These are phyloP conservation scores for Austroboletus novae-zelandiae DNA, from an alignment of 1,284 basidiomycete species.

Conservation along the genomic window DNA sequence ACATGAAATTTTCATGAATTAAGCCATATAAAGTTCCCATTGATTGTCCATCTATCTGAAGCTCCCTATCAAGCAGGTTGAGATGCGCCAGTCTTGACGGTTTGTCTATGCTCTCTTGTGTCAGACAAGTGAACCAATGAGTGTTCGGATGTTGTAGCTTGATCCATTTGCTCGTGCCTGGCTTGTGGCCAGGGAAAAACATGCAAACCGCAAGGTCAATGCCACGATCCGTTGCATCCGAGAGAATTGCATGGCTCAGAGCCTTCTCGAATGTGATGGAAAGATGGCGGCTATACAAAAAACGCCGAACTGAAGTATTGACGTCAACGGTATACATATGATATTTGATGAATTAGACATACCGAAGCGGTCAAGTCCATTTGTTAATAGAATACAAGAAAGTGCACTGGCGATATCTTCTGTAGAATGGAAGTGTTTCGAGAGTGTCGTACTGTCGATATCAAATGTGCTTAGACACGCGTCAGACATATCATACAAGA, in stretches of 20 bases:
- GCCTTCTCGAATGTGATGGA: background rate
- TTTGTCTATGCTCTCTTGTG: background rate
- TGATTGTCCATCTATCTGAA: conserved; percentile 29
- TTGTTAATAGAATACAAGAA: background rate
- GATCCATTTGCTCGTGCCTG: background rate
- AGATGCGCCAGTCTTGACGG: background rate
- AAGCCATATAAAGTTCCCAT: conserved; percentile 37
- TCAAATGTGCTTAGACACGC: background rate
- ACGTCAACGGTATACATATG: background rate
- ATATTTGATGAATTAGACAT: background rate
- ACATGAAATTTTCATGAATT: conserved; percentile 35
- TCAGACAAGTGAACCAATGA: background rate
- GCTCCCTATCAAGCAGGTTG: background rate
- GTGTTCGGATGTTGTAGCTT: background rate
- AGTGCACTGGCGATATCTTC: background rate
- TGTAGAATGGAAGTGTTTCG: background rate
- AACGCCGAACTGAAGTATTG: conserved; percentile 15
- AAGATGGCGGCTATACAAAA: background rate
- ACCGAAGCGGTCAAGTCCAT: no score
- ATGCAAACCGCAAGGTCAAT: conserved; percentile 33
- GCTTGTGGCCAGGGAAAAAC: conserved; percentile 27
- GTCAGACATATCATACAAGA: background rate
- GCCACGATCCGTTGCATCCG: conserved; percentile 9
- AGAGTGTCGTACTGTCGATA: background rate
- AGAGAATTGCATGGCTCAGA: conserved; percentile 3